Base-by-base conservation (phyloP, 1,139 yeast species). In the Debaryomyces sp. region DNA sequence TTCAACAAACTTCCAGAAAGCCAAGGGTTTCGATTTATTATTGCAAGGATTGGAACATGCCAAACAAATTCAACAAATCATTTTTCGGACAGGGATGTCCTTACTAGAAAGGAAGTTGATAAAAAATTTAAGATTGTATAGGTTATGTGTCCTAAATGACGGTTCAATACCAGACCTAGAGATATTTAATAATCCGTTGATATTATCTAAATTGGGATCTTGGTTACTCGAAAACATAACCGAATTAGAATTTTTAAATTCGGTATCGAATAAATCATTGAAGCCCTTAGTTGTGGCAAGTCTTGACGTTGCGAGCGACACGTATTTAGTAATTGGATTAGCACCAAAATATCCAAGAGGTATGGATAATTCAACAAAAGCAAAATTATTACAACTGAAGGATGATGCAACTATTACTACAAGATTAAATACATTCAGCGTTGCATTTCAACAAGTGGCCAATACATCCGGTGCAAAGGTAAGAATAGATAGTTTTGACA, bases 221-320 rank as follows among this genome's bases (percentile, higher is more conserved):
- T 95, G 99, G 99, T 75, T 95, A 6, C 74, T 91, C 41, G 99
- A 94, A 63, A 88, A 90, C 53, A 87, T 94, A 59, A 88, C 95
- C 4, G 97, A 91, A 60, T 73, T 87, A 26, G 92, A 89, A 54
- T 71, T 75, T 44, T 54, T 65, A 46, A 70, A 68, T 49, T 64
- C 66, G 43, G 63, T 62, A 44, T 62, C 59, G 29, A 64, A 61
- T 44, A 81, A 82, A 45, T 78, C 82, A 27, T 70, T 89, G 41
- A 71, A 87, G 48, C 99, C 99, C 1, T 71, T 95, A 56, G 96
- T 95, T 2, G 81, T 95, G 38, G 98, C 99, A 0, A 82, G 96
- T 44, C 77, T 90, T 50, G 94, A 94, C 64, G 81, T 79, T 24
- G 71, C 75, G 12, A 82, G 91, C 7, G 89, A 87, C 55, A 87